Evolutionary conservation across 1,284 basidiomycete genomes (phyloP).

Genomic region (Ustilago tritici): DNA sequence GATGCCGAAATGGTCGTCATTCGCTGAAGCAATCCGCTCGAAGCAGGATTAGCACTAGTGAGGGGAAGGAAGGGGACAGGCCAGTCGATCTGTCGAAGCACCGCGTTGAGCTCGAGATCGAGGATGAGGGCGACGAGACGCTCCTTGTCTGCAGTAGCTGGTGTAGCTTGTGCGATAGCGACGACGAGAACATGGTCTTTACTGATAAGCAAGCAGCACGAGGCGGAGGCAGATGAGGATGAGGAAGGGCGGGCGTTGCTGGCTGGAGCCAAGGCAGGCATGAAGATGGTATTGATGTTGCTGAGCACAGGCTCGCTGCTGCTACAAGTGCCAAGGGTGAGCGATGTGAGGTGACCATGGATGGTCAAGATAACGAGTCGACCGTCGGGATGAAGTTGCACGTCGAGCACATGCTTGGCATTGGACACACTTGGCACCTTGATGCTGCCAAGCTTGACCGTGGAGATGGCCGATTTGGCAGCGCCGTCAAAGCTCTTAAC

Average conservation of each 20-base stretch:
- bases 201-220: constrained; percentile 41
- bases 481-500: constrained; percentile 40
- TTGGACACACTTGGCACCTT: constrained; percentile 13
- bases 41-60: constrained; percentile 10
- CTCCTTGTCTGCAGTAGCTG: constrained; percentile 37
- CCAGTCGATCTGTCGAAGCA: constrained; percentile 46
- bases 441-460: constrained; percentile 26
- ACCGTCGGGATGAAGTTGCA: constrained; percentile 37
- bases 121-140: constrained; percentile 38
- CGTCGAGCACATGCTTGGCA: constrained; percentile 31
- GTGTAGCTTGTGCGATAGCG: constrained; percentile 23
- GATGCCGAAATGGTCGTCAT: constrained; percentile 36
- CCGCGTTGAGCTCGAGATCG: constrained; percentile 43
- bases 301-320: constrained; percentile 27
- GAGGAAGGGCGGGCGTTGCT: constrained; percentile 28
- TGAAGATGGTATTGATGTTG: constrained; percentile 13
- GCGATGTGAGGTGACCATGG: constrained; percentile 31
- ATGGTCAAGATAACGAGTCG: constrained; percentile 29
- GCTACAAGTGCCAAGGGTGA: constrained; percentile 15
- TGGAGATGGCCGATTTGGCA: constrained; percentile 17
- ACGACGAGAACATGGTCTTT: constrained; percentile 41
- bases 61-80: constrained; percentile 33
- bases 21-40: constrained; percentile 25
- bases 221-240: constrained; percentile 29
- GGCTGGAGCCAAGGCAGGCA: constrained; percentile 23